Conservation (phyloP, 2,329 filamentous ascomycete species). For the Xylaria sp. region DNA sequence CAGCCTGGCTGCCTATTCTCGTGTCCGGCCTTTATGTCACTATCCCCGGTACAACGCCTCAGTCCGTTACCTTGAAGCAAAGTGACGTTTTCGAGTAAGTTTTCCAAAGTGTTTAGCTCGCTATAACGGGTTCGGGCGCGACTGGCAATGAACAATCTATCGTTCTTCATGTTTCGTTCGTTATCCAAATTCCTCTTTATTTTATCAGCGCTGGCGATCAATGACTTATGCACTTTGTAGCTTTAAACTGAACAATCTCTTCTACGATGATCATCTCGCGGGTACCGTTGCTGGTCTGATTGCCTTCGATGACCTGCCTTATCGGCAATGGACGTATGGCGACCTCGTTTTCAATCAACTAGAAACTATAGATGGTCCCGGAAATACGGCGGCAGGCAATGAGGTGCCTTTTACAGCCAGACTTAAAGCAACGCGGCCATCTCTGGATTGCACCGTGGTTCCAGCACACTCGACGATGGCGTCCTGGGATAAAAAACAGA, state of each 20-base stretch:
- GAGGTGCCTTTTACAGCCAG: slow-evolving; percentile 13
- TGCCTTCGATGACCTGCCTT: slow-evolving; percentile 10
- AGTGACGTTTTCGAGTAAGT: slow-evolving; percentile 19
- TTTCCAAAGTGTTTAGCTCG: too few relatives aligned
- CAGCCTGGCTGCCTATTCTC: slow-evolving; percentile 20
- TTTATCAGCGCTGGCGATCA: not conserved
- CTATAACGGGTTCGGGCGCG: not conserved
- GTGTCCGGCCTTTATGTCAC: slow-evolving; percentile 23
- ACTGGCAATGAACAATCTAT: too few relatives aligned
- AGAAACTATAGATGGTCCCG: not conserved
- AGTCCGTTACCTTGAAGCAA: not conserved
- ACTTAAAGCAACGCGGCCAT: slow-evolving; percentile 19
- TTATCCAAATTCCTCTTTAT: not conserved
- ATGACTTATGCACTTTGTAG: not conserved
- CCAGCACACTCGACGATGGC: not conserved
- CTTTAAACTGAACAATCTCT: slow-evolving; percentile 21
- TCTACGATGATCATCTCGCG: slow-evolving; percentile 13
- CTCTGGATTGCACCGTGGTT: slow-evolving; percentile 13
- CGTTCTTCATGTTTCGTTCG: too few relatives aligned
- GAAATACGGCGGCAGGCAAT: not conserved
- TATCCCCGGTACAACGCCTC: not conserved
- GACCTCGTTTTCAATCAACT: slow-evolving; percentile 21
- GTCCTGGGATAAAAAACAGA: slow-evolving; percentile 1
- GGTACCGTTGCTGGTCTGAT: slow-evolving; percentile 20
- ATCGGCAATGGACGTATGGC: slow-evolving; percentile 19